These are phyloP conservation scores for Aspergillus bertholletiae DNA, from an alignment of 495 filamentous ascomycete species.

Conservation along the genomic window DNA sequence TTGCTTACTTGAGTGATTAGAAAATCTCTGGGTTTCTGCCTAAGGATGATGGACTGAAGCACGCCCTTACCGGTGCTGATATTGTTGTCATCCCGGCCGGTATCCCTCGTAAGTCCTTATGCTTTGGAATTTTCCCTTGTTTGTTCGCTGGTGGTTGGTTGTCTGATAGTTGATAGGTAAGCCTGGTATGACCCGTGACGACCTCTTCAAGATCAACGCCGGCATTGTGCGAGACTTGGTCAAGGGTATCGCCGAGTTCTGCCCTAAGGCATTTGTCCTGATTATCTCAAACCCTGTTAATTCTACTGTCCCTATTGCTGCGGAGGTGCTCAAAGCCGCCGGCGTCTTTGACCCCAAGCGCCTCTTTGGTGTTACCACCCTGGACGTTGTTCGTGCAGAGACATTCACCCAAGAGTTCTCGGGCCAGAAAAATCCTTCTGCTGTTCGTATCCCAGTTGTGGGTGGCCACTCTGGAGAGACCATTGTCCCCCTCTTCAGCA, in stretches of 20 bases:
- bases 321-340: conserved; percentile 89
- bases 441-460: conserved; percentile 83
- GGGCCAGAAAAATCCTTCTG: conserved; percentile 75
- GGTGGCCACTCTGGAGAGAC: conserved; percentile 97
- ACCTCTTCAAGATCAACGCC: conserved; percentile 98
- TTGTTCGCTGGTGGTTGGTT: not conserved
- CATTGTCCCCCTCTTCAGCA: conserved; percentile 96
- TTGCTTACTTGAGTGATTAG: conserved; percentile 38
- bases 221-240: conserved; percentile 87
- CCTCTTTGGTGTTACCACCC: conserved; percentile 95
- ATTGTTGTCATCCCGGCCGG: conserved; percentile 96
- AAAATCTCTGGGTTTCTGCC: conserved; percentile 90
- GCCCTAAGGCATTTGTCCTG: conserved; percentile 87
- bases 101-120: conserved; percentile 76
- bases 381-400: conserved; percentile 96
- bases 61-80: conserved; percentile 84
- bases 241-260: conserved; percentile 77
- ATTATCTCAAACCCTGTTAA: conserved; percentile 99
- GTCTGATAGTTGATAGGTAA: conserved; percentile 60
- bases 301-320: conserved; percentile 96
- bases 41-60: conserved; percentile 82
- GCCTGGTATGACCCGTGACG: conserved; percentile 98
- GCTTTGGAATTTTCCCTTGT: not conserved
- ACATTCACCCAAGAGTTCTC: conserved; percentile 88
- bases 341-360: conserved; percentile 89